Evolutionary conservation across 2,329 filamentous ascomycete species (phyloP).

Genomic region (Colletotrichum sp.): DNA sequence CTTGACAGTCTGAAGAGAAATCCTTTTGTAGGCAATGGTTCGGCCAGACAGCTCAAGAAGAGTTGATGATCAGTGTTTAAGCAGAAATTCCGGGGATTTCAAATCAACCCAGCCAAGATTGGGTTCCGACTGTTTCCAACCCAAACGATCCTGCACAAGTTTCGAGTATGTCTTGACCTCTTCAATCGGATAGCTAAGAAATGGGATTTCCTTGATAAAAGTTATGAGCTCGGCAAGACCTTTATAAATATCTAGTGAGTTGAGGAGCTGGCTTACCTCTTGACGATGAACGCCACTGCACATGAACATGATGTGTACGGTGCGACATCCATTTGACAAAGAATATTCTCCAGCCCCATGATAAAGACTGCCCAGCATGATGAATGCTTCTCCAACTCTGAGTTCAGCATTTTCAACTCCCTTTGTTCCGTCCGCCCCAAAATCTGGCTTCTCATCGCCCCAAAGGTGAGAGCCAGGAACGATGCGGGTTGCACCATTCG

Average conservation of each 20-base stretch:
- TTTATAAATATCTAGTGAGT: not conserved
- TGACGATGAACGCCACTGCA: constrained; percentile 41
- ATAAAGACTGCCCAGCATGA: constrained; percentile 42
- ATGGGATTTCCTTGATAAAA: not conserved
- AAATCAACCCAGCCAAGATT: constrained; percentile 46
- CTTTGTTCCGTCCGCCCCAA: constrained; percentile 32
- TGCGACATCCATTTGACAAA: constrained; percentile 31
- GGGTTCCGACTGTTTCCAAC: constrained; percentile 44
- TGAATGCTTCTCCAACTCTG: constrained; percentile 38
- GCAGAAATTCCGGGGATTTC: constrained; percentile 34
- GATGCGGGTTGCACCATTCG: constrained; percentile 40
- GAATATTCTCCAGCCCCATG: constrained; percentile 38
- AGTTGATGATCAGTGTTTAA: not conserved
- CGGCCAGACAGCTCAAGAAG: rapidly evolving
- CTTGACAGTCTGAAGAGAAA: not conserved
- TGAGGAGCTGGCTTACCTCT: constrained; percentile 23
- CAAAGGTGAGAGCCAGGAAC: constrained; percentile 42
- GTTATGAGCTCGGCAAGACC: not conserved
- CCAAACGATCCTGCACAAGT: constrained; percentile 39
- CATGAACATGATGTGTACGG: constrained; percentile 43
- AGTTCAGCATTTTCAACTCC: constrained; percentile 31
- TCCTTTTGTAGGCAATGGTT: rapidly evolving
- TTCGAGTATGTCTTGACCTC: constrained; percentile 41
- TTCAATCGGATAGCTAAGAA: constrained; percentile 35
- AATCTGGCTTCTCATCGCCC: constrained; percentile 40